Evolutionary conservation across 2,329 filamentous ascomycete species (phyloP).

Genomic region (Cladophialophora immunda): DNA sequence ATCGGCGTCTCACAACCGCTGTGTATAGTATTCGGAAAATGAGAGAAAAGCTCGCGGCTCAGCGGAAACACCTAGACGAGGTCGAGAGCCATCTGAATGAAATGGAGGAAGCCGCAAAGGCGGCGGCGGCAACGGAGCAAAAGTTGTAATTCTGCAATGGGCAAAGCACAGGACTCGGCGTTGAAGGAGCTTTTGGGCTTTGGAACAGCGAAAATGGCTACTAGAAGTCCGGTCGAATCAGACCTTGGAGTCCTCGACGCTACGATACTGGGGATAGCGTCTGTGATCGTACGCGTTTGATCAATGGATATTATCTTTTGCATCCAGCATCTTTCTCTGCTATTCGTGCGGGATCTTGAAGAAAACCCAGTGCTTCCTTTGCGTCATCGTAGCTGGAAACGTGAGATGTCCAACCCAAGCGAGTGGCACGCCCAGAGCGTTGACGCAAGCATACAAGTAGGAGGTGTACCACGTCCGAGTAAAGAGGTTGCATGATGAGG

Average conservation of each 20-base stretch:
- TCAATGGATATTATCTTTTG: not conserved
- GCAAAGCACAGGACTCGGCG: not conserved
- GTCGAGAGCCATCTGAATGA: constrained; percentile 37
- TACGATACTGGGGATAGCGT: not conserved
- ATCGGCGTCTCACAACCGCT: constrained; percentile 5
- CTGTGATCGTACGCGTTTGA: not conserved
- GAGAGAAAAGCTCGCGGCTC: constrained; percentile 32
- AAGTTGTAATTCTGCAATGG: constrained; percentile 17
- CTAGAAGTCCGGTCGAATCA: constrained; percentile 3
- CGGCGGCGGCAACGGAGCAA: constrained; percentile 20
- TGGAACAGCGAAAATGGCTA: not conserved
- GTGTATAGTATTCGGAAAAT: constrained; percentile 34
- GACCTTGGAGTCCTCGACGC: not conserved
- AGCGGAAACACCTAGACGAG: constrained; percentile 36
- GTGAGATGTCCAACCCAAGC: not conserved
- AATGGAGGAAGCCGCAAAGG: constrained; percentile 34
- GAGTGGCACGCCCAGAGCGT: not conserved
- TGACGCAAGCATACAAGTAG: not conserved
- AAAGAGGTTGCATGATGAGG: constrained; percentile 5
- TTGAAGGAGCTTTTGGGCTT: not conserved
- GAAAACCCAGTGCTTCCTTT: not conserved
- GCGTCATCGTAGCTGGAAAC: not conserved
- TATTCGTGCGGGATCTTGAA: not conserved
- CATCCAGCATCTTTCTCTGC: not conserved
- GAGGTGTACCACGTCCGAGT: not conserved